Base-by-base conservation (phyloP, 2,329 filamentous ascomycete species). In the Blastomyces silverae region DNA sequence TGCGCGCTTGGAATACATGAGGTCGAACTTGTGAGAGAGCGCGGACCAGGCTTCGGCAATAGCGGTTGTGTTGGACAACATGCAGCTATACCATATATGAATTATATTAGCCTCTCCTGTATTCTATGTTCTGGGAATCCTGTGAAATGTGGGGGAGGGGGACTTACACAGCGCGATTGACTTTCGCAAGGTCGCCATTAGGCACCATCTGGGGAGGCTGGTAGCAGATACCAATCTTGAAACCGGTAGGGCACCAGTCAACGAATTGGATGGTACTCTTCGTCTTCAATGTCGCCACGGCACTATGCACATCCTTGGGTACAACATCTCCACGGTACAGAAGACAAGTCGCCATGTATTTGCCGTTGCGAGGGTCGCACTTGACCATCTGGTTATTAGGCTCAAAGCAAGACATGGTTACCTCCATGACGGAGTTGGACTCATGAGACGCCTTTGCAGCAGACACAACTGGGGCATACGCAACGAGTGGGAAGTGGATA, bases 141-240 rank as follows among this genome's bases (percentile, higher is more conserved):
- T 20, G 10, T n/a, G 8, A 1, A 20, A 2, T 44, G 22, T 39
- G 20, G 50, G 11, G 34, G n/a, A 62, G 11, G 34, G 20, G 63
- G 69, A 89, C 89, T 83, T 91, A 92, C 88, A 97, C 93, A 81
- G 93, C 93, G 76, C 94, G 93, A 87, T 93, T 91, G 80, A 97
- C 93, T 85, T 96, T 94, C 80, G 94, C 93, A 69, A 97, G 87
- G 77, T 97, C 94, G 75, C 93, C 93, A 82, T 97, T 96, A 76
- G 92, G 94, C 65, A 97, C 93, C 81, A 90, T 89, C 84, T 95
- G 87, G 71, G 93, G 93, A 76, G 92, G 90, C 85, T 97, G 92
- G 88, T 95, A 97, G 90, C 92, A 97, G 85, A 99, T 99, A 85
- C 94, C 94, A 73, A 99, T 91, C 90, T 99, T 99, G 89, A 99